Evolutionary conservation across 345 rosid species (phyloP).

Genomic region (Eucalyptus sp.): DNA sequence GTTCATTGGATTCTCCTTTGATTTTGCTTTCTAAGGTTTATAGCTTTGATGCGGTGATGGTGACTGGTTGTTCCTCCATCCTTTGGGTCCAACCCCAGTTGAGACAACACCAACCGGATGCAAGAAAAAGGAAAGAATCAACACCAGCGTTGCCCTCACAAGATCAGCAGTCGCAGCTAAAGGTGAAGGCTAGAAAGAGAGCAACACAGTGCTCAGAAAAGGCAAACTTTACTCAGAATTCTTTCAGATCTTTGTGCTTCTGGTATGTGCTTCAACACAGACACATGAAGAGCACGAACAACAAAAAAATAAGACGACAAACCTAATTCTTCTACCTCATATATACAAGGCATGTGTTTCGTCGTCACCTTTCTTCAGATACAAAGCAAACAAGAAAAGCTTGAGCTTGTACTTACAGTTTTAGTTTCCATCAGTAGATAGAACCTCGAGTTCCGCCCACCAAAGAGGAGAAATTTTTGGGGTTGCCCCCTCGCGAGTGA

Average conservation of each 20-base stretch:
- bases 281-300: not conserved
- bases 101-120: not conserved
- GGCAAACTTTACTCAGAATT: not conserved
- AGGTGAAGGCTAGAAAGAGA: not conserved
- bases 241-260: not conserved
- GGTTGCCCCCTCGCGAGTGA: constrained; percentile 40
- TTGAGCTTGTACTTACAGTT: not conserved
- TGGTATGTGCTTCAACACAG: not conserved
- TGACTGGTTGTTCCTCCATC: not conserved
- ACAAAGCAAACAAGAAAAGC: not conserved
- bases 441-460: constrained; percentile 97
- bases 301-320: not conserved
- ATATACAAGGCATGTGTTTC: not conserved
- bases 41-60: not conserved
- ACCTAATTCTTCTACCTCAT: not conserved
- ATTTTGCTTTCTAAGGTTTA: not conserved
- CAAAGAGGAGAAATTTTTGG: constrained; percentile 88
- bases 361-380: not conserved
- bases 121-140: not conserved
- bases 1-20: not conserved
- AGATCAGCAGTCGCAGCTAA: not conserved
- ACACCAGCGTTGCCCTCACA: not conserved
- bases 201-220: not conserved
- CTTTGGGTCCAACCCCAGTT: not conserved
- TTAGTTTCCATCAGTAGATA: constrained; percentile 41